Conservation (phyloP, 805 yeast species). For the Yamadazyma akitaensis region DNA sequence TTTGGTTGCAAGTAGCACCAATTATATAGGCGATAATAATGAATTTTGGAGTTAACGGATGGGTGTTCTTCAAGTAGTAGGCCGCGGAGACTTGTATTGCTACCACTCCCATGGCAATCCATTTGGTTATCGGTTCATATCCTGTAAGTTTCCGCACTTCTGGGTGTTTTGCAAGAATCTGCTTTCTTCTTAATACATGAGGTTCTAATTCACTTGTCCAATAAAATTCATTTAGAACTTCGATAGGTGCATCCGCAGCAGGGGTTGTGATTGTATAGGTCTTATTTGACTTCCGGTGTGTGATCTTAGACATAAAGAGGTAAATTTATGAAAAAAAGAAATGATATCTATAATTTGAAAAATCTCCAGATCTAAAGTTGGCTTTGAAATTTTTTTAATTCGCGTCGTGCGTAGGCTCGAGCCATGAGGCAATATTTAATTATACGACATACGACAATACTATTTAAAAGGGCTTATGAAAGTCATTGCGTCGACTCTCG, state of each 20-base stretch:
- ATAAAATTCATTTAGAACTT: constrained; percentile 61
- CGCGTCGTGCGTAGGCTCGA: constrained; percentile 4
- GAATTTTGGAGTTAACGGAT: constrained; percentile 52
- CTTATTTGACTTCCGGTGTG: constrained; percentile 19
- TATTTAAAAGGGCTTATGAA: background rate
- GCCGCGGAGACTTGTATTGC: constrained; percentile 65
- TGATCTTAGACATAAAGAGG: constrained; percentile 3
- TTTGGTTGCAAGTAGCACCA: constrained; percentile 86
- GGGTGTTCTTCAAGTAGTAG: constrained; percentile 53
- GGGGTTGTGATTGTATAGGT: constrained; percentile 35
- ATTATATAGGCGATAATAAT: constrained; percentile 65
- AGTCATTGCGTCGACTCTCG: background rate
- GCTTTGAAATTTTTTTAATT: constrained; percentile 3
- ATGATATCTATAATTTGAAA: background rate
- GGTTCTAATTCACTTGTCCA: constrained; percentile 86
- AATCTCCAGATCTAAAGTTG: constrained; percentile 4
- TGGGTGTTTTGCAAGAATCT: constrained; percentile 72
- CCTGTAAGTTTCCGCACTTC: constrained; percentile 79
- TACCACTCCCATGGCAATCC: constrained; percentile 65
- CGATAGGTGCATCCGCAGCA: constrained; percentile 38
- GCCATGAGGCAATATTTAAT: background rate
- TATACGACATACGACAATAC: background rate
- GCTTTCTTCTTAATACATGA: constrained; percentile 69
- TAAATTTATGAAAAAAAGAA: background rate
- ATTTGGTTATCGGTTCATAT: constrained; percentile 82